Conservation (phyloP, 371 early-diverging fungal species). For the Mortierella polycephala region DNA sequence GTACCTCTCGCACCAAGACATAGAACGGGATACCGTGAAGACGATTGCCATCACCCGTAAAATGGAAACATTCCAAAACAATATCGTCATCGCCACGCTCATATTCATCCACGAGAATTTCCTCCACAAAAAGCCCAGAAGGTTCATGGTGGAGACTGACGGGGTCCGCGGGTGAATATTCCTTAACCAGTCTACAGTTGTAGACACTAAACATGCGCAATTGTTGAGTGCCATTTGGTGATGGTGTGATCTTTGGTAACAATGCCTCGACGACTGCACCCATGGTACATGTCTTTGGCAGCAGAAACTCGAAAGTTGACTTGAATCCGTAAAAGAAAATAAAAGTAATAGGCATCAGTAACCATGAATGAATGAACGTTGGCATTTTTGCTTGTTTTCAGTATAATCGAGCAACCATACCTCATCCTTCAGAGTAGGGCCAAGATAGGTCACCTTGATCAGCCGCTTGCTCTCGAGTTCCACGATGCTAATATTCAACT, state of each 20-base stretch:
- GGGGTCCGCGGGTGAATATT: slow-evolving; percentile 53
- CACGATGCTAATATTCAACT: slow-evolving; percentile 78
- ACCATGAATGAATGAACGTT: slow-evolving; percentile 5
- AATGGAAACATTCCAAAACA: slow-evolving; percentile 78
- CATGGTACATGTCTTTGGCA: slow-evolving; percentile 68
- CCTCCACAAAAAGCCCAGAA: slow-evolving; percentile 58
- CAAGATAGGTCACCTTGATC: slow-evolving; percentile 68
- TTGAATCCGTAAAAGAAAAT: slow-evolving; percentile 24
- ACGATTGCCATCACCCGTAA: slow-evolving; percentile 69
- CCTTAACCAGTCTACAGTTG: slow-evolving; percentile 55
- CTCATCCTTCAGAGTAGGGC: slow-evolving; percentile 61
- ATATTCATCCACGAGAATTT: slow-evolving; percentile 72
- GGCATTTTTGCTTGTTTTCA: no score
- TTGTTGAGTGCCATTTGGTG: slow-evolving; percentile 39
- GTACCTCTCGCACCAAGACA: slow-evolving; percentile 71
- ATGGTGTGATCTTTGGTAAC: slow-evolving; percentile 60
- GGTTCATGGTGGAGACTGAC: slow-evolving; percentile 51
- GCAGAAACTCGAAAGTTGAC: slow-evolving; percentile 60
- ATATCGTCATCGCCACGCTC: slow-evolving; percentile 59
- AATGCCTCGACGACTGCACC: slow-evolving; percentile 69
- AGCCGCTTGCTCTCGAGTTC: slow-evolving; percentile 85
- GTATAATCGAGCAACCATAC: slow-evolving; percentile 21
- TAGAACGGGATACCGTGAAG: slow-evolving; percentile 88
- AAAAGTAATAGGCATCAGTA: neutral
- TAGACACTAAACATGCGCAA: slow-evolving; percentile 60